These are phyloP conservation scores for Dispira parvispora DNA, from an alignment of 192 early-diverging fungal species.

Conservation along the genomic window DNA sequence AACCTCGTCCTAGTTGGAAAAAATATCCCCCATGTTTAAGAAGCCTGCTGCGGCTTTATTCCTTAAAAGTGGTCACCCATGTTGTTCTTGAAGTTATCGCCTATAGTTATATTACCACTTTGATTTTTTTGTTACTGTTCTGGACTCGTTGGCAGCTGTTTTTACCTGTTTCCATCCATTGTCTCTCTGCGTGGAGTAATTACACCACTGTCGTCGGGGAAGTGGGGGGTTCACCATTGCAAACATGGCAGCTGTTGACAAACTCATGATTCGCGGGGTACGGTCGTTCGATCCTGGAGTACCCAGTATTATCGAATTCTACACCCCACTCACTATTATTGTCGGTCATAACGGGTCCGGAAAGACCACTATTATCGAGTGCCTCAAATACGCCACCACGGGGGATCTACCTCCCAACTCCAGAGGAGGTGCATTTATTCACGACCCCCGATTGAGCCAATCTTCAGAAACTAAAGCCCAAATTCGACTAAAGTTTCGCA, in stretches of 20 bases:
- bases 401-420: conserved; percentile 80
- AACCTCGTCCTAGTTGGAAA: too few species aligned
- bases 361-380: conserved; percentile 97
- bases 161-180: too few species aligned
- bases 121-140: too few species aligned
- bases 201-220: too few species aligned
- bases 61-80: too few species aligned
- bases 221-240: not conserved
- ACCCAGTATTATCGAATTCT: conserved; percentile 62
- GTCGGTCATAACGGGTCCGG: conserved; percentile 92
- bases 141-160: too few species aligned
- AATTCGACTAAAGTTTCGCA: conserved; percentile 69
- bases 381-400: conserved; percentile 87
- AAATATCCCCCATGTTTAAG: too few species aligned
- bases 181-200: too few species aligned
- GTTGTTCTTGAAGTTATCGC: too few species aligned
- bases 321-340: conserved; percentile 83
- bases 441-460: conserved; percentile 80
- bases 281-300: conserved; percentile 78
- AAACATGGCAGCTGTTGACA: conserved; percentile 44
- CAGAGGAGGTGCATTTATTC: conserved; percentile 77
- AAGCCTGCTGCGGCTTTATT: too few species aligned
- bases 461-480: conserved; percentile 79
- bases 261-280: conserved; percentile 66
- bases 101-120: too few species aligned